These are phyloP conservation scores for Cyclocybe aegerita DNA, from an alignment of 768 basidiomycete species.

Conservation along the genomic window DNA sequence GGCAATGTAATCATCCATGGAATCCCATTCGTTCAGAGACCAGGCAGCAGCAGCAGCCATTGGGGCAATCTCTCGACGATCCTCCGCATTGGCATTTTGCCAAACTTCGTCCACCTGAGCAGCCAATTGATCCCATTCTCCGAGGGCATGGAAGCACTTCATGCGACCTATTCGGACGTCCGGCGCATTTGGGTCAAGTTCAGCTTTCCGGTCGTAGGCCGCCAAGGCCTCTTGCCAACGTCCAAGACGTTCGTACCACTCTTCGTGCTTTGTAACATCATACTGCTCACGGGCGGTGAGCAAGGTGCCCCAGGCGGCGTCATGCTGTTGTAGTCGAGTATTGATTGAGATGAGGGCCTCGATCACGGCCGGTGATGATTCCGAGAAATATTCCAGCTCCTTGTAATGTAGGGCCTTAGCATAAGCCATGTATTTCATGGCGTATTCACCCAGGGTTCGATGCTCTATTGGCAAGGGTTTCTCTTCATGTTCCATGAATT, in stretches of 20 bases:
- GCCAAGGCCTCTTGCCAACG: conserved; percentile 92
- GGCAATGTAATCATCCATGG: conserved; percentile 95
- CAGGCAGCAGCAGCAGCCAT: conserved; percentile 97
- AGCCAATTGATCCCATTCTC: conserved; percentile 94
- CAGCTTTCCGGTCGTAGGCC: conserved; percentile 79
- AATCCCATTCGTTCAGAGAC: conserved; percentile 96
- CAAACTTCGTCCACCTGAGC: conserved; percentile 86
- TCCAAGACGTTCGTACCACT: conserved; percentile 97
- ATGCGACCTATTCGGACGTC: conserved; percentile 87
- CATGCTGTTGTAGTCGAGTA: conserved; percentile 93
- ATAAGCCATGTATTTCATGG: conserved; percentile 90
- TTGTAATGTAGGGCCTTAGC: conserved; percentile 99
- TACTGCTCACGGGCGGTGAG: conserved; percentile 87
- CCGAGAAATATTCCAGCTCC: conserved; percentile 93
- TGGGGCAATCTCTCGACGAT: conserved; percentile 89
- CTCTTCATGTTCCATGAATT: conserved; percentile 99
- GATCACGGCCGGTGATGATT: conserved; percentile 87
- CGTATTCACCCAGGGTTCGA: conserved; percentile 90
- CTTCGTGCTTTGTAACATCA: conserved; percentile 89
- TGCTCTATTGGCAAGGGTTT: conserved; percentile 93
- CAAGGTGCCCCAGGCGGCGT: conserved; percentile 97
- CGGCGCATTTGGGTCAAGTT: conserved; percentile 71
- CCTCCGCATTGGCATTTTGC: conserved; percentile 78
- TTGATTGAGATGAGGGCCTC: conserved; percentile 96
- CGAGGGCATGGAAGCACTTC: conserved; percentile 95